Conservation (phyloP, 495 filamentous ascomycete genomes). For the Mytilinidion resinicola region DNA sequence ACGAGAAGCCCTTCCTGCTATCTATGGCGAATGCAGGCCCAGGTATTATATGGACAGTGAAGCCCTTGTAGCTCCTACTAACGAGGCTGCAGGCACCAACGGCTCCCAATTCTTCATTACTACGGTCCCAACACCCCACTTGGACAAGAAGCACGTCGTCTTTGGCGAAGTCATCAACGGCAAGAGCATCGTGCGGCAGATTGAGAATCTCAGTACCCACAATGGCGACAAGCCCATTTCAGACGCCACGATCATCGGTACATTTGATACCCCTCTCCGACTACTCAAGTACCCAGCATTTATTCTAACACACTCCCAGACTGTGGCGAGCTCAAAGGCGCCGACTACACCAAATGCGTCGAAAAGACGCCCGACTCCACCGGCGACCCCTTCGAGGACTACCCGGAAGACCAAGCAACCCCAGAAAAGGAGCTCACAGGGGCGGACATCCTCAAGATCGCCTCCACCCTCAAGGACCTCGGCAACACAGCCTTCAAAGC, state of each 20-base stretch:
- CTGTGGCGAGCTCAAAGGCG: constrained; percentile 76
- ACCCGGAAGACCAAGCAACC: constrained; percentile 69
- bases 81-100: constrained; percentile 60
- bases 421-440: constrained; percentile 51
- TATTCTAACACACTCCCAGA: constrained; percentile 40
- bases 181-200: constrained; percentile 82
- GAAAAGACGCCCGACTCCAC: constrained; percentile 66
- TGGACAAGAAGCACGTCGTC: constrained; percentile 96
- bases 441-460: constrained; percentile 66
- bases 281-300: background rate
- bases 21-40: constrained; percentile 98
- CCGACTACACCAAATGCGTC: constrained; percentile 55
- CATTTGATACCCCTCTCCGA: constrained; percentile 1
- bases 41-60: constrained; percentile 48
- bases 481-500: constrained; percentile 89
- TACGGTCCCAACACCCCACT: constrained; percentile 84
- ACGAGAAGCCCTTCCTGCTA: constrained; percentile 88
- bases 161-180: constrained; percentile 93
- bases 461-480: constrained; percentile 80
- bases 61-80: background rate
- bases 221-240: constrained; percentile 68
- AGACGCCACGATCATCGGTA: constrained; percentile 63
- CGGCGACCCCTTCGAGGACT: constrained; percentile 93
- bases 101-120: constrained; percentile 98
- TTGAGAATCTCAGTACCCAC: constrained; percentile 79